Evolutionary conservation across 2,329 filamentous ascomycete species (phyloP), one percentile per base, ranked within the genome.

Genomic region (Chaetoscypha palmicola): DNA sequence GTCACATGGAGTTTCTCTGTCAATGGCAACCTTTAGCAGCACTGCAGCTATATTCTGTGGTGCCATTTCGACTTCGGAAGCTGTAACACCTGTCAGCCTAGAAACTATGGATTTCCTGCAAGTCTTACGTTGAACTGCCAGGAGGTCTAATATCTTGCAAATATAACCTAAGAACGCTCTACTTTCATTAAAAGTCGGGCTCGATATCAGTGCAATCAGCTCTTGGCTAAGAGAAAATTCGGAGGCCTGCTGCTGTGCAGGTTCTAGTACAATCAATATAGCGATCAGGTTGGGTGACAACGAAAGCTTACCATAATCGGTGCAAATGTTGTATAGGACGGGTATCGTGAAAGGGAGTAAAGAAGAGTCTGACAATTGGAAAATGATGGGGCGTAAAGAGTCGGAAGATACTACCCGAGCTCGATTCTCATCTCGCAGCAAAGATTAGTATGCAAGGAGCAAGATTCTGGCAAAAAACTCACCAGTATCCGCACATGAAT

Each of bases 401-500:
- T 68, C 68, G 11, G 69, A 68, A 0, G 69, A 63, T 3, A 81
- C 68, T 2, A 81, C 68, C 0, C 71, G 68, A 5, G 68, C 72
- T 45, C 79, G 68, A 53, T 82, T 83, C 47, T 76, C 71, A 56
- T 83, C 77, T 74, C 43, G 8, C 2, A n/a, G n/a, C n/a, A n/a
- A 10, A 14, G 20, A 17, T 50, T 21, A 49, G 45, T 7, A 28
- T 35, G 48, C 30, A 1, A 11, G 21, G 5, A 38, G 30, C 4
- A 20, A 17, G 17, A 17, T n/a, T 22, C 10, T 22, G 7, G 31
- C 2, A 23, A 10, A 17, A 5, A 33, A 36, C 58, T 43, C 58
- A 73, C 73, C 70, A 51, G 73, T 75, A 51, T 82, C 78, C 16
- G 78, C 79, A 49, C 76, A 81, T 8, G 74, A 74, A 57, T 83